phyloP scores from a whole-genome alignment of 768 basidiomycete species.

The Ramaria sp. region DNA sequence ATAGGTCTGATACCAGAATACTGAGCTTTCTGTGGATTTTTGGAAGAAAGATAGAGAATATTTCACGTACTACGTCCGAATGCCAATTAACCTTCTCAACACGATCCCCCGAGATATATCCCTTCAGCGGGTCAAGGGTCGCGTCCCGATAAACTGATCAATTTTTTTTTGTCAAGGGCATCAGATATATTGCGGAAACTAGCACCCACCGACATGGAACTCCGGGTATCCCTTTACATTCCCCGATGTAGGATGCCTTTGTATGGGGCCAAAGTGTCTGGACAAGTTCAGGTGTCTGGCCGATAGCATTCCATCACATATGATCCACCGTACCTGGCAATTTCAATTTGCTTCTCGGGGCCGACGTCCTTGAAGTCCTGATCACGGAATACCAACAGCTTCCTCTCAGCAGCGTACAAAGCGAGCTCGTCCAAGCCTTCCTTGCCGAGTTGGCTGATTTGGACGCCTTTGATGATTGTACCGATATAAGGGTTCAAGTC shows the following conservation, averaged over 20 bases:
- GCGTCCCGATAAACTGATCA: slow-evolving; percentile 40
- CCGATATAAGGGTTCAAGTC: slow-evolving; percentile 43
- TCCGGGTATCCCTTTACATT: slow-evolving; percentile 47
- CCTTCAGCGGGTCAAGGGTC: slow-evolving; percentile 30
- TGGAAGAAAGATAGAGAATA: not conserved
- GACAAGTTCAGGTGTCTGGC: not conserved
- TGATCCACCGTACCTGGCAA: slow-evolving; percentile 27
- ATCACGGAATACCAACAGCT: slow-evolving; percentile 45
- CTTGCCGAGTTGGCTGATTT: slow-evolving; percentile 39
- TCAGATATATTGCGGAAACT: not conserved
- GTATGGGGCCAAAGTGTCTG: slow-evolving; percentile 20
- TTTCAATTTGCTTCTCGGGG: slow-evolving; percentile 41
- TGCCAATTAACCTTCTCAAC: slow-evolving; percentile 38
- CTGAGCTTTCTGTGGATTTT: not conserved
- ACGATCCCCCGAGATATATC: slow-evolving; percentile 33
- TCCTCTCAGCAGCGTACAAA: slow-evolving; percentile 39
- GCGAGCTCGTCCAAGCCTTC: slow-evolving; percentile 39
- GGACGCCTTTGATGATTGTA: slow-evolving; percentile 39
- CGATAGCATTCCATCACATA: not conserved
- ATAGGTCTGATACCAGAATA: slow-evolving; percentile 29
- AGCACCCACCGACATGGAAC: slow-evolving; percentile 40
- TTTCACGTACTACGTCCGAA: slow-evolving; percentile 37
- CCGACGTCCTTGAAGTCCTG: slow-evolving; percentile 53
- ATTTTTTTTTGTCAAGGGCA: not conserved
- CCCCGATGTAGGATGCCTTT: slow-evolving; percentile 26